phyloP scores from a whole-genome alignment of 2,329 filamentous ascomycete species.

The Diaporthe sp. region DNA sequence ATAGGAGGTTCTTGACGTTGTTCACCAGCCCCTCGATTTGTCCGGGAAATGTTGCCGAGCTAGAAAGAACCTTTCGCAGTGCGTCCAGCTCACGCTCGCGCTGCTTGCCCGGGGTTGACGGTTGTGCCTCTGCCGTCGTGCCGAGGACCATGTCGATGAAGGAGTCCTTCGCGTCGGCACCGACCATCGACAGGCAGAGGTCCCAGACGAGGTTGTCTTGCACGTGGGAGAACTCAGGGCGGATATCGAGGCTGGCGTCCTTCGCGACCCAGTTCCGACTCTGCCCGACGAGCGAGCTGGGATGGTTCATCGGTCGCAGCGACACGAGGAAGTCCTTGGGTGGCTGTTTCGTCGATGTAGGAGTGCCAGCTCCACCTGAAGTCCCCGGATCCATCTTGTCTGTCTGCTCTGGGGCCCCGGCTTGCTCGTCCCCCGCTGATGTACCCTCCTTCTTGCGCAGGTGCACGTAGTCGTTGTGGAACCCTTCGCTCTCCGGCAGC shows the following conservation, averaged over 20 bases:
- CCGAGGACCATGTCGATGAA: conserved; percentile 36
- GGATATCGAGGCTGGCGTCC: conserved; percentile 44
- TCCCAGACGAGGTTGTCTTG: conserved; percentile 67
- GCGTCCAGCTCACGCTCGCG: conserved; percentile 43
- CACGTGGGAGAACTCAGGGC: conserved; percentile 61
- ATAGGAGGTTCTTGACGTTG: conserved; percentile 50
- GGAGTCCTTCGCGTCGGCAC: conserved; percentile 43
- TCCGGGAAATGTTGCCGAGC: conserved; percentile 55
- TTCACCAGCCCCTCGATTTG: conserved; percentile 55
- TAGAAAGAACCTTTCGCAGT: conserved; percentile 47
- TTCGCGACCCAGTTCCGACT: conserved; percentile 51
- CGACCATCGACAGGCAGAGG: conserved; percentile 55
- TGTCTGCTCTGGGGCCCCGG: conserved; percentile 28
- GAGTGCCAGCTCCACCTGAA: not conserved
- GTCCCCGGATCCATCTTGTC: conserved; percentile 38
- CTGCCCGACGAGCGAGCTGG: conserved; percentile 61
- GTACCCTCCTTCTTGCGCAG: conserved; percentile 59
- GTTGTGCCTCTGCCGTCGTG: not conserved
- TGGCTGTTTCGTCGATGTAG: not conserved
- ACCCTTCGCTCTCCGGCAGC: conserved; percentile 57
- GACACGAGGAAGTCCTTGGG: conserved; percentile 64
- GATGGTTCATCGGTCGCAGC: conserved; percentile 60
- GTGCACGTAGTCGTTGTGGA: conserved; percentile 73
- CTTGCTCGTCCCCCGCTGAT: conserved; percentile 44
- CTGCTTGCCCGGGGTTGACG: conserved; percentile 28